Base-by-base conservation (phyloP, 2,329 filamentous ascomycete species). In the Ophiocordyceps camponoti-saundersi region DNA sequence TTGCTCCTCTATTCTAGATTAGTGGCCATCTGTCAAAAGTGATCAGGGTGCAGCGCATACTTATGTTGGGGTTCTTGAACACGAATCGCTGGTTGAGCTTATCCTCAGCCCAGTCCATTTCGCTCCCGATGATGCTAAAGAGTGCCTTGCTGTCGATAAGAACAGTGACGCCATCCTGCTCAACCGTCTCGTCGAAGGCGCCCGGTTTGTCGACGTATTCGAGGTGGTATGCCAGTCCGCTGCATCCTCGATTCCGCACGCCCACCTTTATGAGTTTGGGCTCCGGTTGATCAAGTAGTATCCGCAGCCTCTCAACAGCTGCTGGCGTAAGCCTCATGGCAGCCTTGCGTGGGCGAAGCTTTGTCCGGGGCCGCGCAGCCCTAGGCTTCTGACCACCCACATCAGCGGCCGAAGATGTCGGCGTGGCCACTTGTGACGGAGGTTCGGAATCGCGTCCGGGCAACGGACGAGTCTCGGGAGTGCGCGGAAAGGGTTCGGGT, bases 61-160 rank as follows among this genome's bases (percentile, higher is more conserved):
- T 98, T 61, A 96, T 96, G 59, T 98, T 98, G 2, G 92, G 92
- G 62, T 98, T 98, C 61, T 79, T 82, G 67, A 98, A 98, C 45
- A 95, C 80, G 64, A 98, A 98, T 53, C 85, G 75, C 64, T 89
- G 77, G 62, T 83, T 94, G 53, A 98, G 68, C 69, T 94, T 95
- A 57, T 96, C 92, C 66, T 96, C 89, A 12, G 90, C 74, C 89
- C 90, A 98, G 60, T 98, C 92, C 92, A 98, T 98, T 67, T 96
- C 90, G 59, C 85, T 95, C 6, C 92, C 92, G 56, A 98, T 95
- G 47, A 98, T 96, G 64, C 90, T 96, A 62, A 98, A 89, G 45
- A 98, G 69, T 41, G 92, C 92, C 70, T 95, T 96, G 72, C 86
- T 94, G 64, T 98, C 92, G 48, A 98, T 92, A 61, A 96, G 64